Evolutionary conservation across 192 early-diverging fungal genomes (phyloP).

Genomic region (Haplosporangium gracile): DNA sequence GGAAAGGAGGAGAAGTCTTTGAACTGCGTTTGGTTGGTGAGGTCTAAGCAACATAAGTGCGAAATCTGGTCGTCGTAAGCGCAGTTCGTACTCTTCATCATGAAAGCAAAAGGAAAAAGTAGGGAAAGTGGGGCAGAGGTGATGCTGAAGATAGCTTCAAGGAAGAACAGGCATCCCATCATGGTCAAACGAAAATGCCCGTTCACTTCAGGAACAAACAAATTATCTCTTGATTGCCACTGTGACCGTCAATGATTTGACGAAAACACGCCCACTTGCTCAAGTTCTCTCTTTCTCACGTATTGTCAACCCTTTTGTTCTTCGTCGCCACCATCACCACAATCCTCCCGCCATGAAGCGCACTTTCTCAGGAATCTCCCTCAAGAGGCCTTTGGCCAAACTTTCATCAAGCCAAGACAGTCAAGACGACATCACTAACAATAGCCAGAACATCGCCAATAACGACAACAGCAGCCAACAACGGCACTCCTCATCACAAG

Average conservation of each 20-base stretch:
- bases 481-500: conserved; percentile 16
- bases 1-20: too few relatives aligned
- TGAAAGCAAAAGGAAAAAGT: too few relatives aligned
- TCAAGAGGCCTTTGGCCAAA: conserved; percentile 39
- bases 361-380: conserved; percentile 37
- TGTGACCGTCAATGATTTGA: neutral
- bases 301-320: neutral
- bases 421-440: neutral
- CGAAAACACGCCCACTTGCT: neutral
- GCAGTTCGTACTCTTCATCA: too few relatives aligned
- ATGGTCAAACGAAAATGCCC: too few relatives aligned
- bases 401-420: neutral
- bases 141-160: too few relatives aligned
- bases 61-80: too few relatives aligned
- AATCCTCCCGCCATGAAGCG: conserved; percentile 30
- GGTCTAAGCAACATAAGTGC: too few relatives aligned
- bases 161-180: too few relatives aligned
- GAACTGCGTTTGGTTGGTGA: too few relatives aligned
- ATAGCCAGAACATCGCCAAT: neutral
- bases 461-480: neutral
- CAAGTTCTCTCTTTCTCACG: neutral
- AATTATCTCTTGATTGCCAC: neutral
- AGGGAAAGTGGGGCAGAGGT: too few relatives aligned
- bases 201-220: too few relatives aligned
- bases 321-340: neutral